Base-by-base conservation (phyloP, 2,329 filamentous ascomycete genomes). In the Sporothrix luriei region DNA sequence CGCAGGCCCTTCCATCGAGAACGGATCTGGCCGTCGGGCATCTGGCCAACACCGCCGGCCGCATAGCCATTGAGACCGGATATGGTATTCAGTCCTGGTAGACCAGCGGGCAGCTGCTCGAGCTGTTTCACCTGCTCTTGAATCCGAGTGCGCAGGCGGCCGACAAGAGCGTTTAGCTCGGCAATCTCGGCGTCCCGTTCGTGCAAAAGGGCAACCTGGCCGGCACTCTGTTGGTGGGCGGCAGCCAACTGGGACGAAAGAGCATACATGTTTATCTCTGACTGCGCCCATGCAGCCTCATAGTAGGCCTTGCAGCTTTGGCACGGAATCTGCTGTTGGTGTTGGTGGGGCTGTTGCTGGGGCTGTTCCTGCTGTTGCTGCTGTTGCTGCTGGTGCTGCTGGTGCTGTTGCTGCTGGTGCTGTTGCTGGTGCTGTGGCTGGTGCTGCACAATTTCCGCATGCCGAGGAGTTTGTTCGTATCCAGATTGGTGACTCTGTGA, bases 1-100 rank as follows among this genome's bases (percentile, higher is more conserved):
- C 51, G 62, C 38, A 71, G 51, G 7, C 33, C 26, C 21, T 49
- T 67, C 70, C 70, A 71, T 19, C 70, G 70, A 3, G 38, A 46
- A 9, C 67, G 67, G 26, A 71, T 46, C 67, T 67, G 54, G 38
- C 54, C n/a, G 46, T 71, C 70, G 3, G 70, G 70, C 21, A 71
- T 43, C 54, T 59, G 43, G 54, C 26, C 48, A n/a, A 55, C 43
- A 29, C 55, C 65, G 10, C 38, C 51, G 21, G 33, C 40, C 14
- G 40, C 43, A 54, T 51, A 19, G 10, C 43, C 13, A 43, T 46
- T 66, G 4, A 55, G 33, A 33, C 64, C 48, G 13, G 33, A n/a
- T 19, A 26, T 54, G 19, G 33, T 46, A 21, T 46, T 21, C 26
- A 29, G 38, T 7, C 61, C 64, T 29, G 54, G 52, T 1, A 61